Evolutionary conservation across 495 filamentous ascomycete genomes (phyloP).

Genomic region (Symbiotaphrina buchneri): DNA sequence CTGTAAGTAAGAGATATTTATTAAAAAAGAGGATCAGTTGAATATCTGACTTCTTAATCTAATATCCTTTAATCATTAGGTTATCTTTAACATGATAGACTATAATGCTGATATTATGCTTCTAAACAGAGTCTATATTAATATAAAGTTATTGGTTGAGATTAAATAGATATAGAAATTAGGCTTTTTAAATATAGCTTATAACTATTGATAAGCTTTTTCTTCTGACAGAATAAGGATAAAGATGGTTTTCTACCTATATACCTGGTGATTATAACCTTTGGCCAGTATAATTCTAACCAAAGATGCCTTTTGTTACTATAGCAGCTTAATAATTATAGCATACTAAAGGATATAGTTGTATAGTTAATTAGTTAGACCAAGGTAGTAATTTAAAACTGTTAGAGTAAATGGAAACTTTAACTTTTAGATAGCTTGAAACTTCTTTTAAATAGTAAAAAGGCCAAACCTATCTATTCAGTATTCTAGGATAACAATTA

Average conservation of each 20-base stretch:
- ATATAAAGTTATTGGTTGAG: slow-evolving; percentile 1
- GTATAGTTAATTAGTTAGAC: slow-evolving; percentile 2
- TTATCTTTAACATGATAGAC: slow-evolving; percentile 2
- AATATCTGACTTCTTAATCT: slow-evolving; percentile 1
- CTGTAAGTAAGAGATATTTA: not conserved
- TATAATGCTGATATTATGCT: not conserved
- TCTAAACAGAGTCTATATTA: slow-evolving; percentile 2
- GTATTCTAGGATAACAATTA: not conserved
- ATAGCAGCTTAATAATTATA: not conserved
- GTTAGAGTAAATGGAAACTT: not conserved
- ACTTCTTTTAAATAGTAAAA: not conserved
- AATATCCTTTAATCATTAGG: not conserved
- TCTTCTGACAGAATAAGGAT: not conserved
- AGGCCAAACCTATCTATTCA: slow-evolving; percentile 1
- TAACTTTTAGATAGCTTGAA: not conserved
- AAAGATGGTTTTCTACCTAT: not conserved
- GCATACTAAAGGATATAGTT: not conserved
- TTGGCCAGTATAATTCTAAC: slow-evolving; percentile 1
- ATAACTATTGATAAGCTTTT: slow-evolving; percentile 2
- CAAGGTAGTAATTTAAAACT: slow-evolving; percentile 1
- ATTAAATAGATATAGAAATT: slow-evolving; percentile 1
- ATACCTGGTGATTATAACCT: not conserved
- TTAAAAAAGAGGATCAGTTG: slow-evolving; percentile 1
- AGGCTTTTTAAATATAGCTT: not conserved
- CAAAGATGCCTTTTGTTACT: slow-evolving; percentile 2